Base-by-base conservation (phyloP, 148 eudicot species). In the Polygonum aviculare region DNA sequence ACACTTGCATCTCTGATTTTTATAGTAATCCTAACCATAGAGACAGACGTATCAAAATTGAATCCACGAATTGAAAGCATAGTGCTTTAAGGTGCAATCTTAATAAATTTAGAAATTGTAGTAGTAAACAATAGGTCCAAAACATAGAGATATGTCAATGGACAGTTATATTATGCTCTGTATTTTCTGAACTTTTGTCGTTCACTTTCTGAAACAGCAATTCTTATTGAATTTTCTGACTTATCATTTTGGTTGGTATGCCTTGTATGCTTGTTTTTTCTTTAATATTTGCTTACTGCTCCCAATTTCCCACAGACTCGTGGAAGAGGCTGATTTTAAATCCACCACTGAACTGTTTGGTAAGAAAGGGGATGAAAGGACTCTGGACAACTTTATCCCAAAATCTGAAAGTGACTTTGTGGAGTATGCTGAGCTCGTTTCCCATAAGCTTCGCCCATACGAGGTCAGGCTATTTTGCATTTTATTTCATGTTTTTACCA, bases 291-390 rank as follows among this genome's bases (percentile, higher is more conserved):
- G 44, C n/a, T 5, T 36, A 67, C 16, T 74, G 52, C 65, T 26
- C 49, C 69, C 69, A 62, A 62, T 62, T 33, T 62, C 16, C 36
- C 8, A 41, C 87, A 94, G 98, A 85, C 91, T 94, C 59, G 94
- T 94, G 36, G 98, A 94, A 83, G 98, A 94, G 81, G 98, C 98
- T 73, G 97, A 92, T 80, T 92, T 79, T 48, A 94, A 82, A 81
- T 69, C 93, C 72, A 88, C 97, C 31, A 76, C 90, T 21, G 98
- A 92, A 77, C 81, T 94, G 80, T 94, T 94, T 82, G 86, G 83
- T 19, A 86, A 83, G 81, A 82, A 77, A 80, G 86, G 84, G 73
- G 90, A 90, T 81, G 94, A 86, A 7, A 94, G 84, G 87, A 86
- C 82, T 6, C 86, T 94, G 65, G 97, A 91, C 10, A 90, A 83